Evolutionary conservation across 2,329 filamentous ascomycete species (phyloP), one percentile per base, ranked within the genome.

Genomic region (Trichoderma sp.): DNA sequence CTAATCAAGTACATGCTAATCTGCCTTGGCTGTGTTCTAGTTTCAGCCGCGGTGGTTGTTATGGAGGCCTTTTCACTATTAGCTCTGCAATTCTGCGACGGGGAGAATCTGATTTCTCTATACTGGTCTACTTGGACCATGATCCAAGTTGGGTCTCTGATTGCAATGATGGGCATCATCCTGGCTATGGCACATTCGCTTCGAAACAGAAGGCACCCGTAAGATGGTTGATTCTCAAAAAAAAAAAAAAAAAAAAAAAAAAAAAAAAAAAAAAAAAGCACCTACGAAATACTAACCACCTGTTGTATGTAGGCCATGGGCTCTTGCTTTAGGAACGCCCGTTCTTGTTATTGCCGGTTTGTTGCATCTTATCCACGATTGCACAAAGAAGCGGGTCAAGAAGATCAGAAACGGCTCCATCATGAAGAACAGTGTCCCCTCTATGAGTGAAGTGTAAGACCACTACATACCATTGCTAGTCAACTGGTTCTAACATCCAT

Each of bases 91-190:
- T 89, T 86, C 70, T 89, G 86, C 70, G 84, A 86, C 42, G 86
- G 85, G 10, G 86, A 89, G 71, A 84, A 87, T 71, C 80, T 88
- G 66, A 87, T 87, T 77, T 81, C 83, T 1, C 77, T 88, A 0
- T 88, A 87, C 75, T 88, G 86, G 86, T 84, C 86, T 0, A 87
- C 86, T 2, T 88, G 86, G 84, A 86, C 84, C 25, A 85, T 87
- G 80, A 78, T 87, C 5, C 86, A 88, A 71, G 77, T 88, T 2
- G 86, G 86, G 6, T 84, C 84, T 2, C 77, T 86, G 69, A 87
- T 88, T 39, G 86, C 86, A 68, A 86, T 88, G 72, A 74, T 83
- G 13, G 86, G 86, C 32, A 84, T 88, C 69, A 82, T 86, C 53
- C 77, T 88, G 3, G 82, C 85, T 42, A 76, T 87, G 29, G 79